Conservation (phyloP, 768 basidiomycete species). For the Hypsizygus marmoreus region DNA sequence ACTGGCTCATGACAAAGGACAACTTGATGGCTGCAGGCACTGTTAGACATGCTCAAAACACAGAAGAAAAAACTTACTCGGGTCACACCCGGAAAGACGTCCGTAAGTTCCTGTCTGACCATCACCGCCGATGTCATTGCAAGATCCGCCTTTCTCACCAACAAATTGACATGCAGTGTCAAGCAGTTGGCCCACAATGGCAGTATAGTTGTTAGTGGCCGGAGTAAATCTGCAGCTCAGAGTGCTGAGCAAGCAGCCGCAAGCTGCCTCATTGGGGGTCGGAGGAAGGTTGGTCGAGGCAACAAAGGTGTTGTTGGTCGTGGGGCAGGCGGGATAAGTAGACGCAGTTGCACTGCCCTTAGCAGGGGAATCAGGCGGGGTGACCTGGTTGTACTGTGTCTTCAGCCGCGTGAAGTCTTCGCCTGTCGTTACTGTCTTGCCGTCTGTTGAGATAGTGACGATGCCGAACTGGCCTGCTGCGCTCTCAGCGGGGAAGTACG, state of each 20-base stretch:
- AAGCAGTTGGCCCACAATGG: slow-evolving; percentile 60
- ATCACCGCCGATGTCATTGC: slow-evolving; percentile 69
- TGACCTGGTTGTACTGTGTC: slow-evolving; percentile 58
- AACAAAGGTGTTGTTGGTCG: slow-evolving; percentile 56
- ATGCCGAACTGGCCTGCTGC: slow-evolving; percentile 81
- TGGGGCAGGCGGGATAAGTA: slow-evolving; percentile 66
- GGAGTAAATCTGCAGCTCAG: slow-evolving; percentile 79
- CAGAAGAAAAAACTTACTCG: slow-evolving; percentile 48
- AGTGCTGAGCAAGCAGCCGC: slow-evolving; percentile 67
- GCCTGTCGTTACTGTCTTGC: slow-evolving; percentile 63
- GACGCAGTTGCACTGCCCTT: slow-evolving; percentile 41
- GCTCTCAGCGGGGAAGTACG: slow-evolving; percentile 84
- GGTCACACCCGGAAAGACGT: slow-evolving; percentile 73
- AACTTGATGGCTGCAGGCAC: slow-evolving; percentile 64
- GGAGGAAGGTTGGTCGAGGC: slow-evolving; percentile 75
- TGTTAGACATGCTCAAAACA: slow-evolving; percentile 5
- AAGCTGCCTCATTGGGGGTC: slow-evolving; percentile 82
- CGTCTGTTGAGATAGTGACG: slow-evolving; percentile 72
- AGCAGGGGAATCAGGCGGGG: slow-evolving; percentile 63
- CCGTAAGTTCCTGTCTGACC: slow-evolving; percentile 81
- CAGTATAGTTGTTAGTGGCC: slow-evolving; percentile 57
- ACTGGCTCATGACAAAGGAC: slow-evolving; percentile 81
- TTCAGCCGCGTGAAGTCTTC: slow-evolving; percentile 70
- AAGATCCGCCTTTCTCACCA: slow-evolving; percentile 59
- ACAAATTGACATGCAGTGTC: slow-evolving; percentile 78